These are phyloP conservation scores for Rhynchospora pubera DNA, from an alignment of 176 grass and related monocot species.

Conservation along the genomic window DNA sequence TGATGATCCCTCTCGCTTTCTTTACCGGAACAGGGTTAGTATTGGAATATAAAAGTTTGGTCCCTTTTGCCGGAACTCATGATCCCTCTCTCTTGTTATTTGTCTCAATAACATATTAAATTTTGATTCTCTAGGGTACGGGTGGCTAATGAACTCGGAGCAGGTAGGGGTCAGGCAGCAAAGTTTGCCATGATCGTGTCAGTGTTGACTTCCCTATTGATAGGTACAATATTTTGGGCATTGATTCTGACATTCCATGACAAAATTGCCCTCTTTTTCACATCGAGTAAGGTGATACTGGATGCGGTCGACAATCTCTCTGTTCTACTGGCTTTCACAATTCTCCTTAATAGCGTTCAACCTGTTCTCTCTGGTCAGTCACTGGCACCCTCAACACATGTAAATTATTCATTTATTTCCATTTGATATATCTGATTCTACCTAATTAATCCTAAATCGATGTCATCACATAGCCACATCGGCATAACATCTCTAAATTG, in stretches of 20 bases:
- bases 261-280: slow-evolving; percentile 26
- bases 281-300: slow-evolving; percentile 19
- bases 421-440: too few relatives aligned
- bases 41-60: not conserved
- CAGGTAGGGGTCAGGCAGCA: slow-evolving; percentile 26
- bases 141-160: slow-evolving; percentile 40
- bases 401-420: not conserved
- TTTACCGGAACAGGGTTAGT: slow-evolving; percentile 74
- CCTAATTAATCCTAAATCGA: not conserved
- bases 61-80: not conserved
- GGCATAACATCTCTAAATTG: not conserved
- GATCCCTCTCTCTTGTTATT: not conserved
- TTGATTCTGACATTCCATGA: slow-evolving; percentile 16
- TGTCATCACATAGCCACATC: not conserved
- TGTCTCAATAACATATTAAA: not conserved
- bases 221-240: slow-evolving; percentile 24
- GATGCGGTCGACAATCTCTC: slow-evolving; percentile 21
- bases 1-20: slow-evolving; percentile 87
- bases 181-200: slow-evolving; percentile 26
- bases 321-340: slow-evolving; percentile 22
- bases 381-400: not conserved
- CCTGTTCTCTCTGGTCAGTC: slow-evolving; percentile 38
- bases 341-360: slow-evolving; percentile 36
- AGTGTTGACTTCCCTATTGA: slow-evolving; percentile 11
- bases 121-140: slow-evolving; percentile 21